Conservation (phyloP, 164 flowering plant species). For the Tetracentron sinense region DNA sequence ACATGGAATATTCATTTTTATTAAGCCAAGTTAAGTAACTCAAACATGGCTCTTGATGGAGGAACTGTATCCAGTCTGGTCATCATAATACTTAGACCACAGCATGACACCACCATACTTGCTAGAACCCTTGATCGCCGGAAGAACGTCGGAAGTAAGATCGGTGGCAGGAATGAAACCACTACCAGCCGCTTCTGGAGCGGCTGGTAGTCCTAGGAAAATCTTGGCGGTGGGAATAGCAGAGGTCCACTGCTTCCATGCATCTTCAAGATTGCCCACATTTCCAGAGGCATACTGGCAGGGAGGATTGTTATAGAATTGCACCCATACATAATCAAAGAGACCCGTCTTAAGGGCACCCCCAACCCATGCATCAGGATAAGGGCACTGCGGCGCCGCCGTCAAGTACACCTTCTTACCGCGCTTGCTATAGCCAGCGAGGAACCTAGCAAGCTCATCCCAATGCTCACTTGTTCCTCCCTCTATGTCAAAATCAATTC, state of each 20-base stretch:
- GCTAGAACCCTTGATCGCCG: not conserved
- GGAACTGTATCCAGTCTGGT: not conserved
- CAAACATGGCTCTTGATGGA: not conserved
- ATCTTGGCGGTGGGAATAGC: not conserved
- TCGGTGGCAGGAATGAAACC: not conserved
- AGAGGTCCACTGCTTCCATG: not conserved
- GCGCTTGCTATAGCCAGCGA: not conserved
- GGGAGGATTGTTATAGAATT: not conserved
- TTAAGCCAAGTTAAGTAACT: too few relatives aligned
- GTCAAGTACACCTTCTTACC: not conserved
- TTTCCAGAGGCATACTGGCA: not conserved
- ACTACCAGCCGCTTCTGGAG: not conserved
- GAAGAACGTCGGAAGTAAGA: not conserved
- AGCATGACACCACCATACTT: not conserved
- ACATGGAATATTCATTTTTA: too few relatives aligned
- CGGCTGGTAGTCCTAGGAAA: not conserved
- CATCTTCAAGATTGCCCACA: not conserved
- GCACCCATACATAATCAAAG: not conserved
- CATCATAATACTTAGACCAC: not conserved
- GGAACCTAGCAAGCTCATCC: not conserved
- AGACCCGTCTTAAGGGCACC: not conserved
- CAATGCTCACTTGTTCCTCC: not conserved
- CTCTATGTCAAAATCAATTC: slow-evolving; percentile 2
- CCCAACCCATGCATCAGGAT: not conserved
- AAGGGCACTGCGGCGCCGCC: not conserved